Conservation (phyloP, 257 asterid species). For the Gardenia jasminoides region DNA sequence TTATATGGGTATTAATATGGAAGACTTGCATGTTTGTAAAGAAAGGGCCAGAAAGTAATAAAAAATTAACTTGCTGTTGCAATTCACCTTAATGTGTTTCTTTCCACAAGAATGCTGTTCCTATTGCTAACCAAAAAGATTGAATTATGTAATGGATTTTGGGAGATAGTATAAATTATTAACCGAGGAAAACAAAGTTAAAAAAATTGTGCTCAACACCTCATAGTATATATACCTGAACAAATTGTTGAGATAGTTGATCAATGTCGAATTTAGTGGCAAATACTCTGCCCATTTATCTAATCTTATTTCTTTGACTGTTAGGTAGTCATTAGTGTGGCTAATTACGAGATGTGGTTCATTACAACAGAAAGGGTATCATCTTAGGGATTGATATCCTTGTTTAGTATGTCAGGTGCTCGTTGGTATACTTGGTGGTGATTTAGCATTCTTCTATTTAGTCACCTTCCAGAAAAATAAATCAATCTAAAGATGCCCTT, state of each 20-base stretch:
- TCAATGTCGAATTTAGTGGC: neutral
- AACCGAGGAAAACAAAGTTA: neutral
- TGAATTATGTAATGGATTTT: neutral
- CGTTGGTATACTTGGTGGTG: constrained; percentile 58
- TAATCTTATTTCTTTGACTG: neutral
- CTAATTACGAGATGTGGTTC: constrained; percentile 85
- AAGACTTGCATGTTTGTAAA: too few species aligned
- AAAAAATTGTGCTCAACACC: too few species aligned
- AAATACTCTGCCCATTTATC: neutral
- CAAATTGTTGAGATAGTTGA: neutral
- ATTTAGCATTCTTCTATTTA: constrained; percentile 66
- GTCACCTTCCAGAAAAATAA: constrained; percentile 89
- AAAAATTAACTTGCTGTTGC: too few species aligned
- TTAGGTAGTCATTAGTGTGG: constrained; percentile 95
- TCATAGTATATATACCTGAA: neutral
- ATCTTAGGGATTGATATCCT: constrained; percentile 57
- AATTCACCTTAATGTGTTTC: neutral
- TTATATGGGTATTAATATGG: too few species aligned
- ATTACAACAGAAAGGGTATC: constrained; percentile 51
- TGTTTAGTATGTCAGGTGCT: constrained; percentile 57
- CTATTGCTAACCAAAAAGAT: neutral
- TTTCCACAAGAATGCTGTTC: too few species aligned
- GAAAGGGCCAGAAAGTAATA: too few species aligned
- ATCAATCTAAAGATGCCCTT: neutral
- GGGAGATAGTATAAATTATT: neutral